Conservation (phyloP, 768 basidiomycete genomes). For the Suillus fuscotomentosus region DNA sequence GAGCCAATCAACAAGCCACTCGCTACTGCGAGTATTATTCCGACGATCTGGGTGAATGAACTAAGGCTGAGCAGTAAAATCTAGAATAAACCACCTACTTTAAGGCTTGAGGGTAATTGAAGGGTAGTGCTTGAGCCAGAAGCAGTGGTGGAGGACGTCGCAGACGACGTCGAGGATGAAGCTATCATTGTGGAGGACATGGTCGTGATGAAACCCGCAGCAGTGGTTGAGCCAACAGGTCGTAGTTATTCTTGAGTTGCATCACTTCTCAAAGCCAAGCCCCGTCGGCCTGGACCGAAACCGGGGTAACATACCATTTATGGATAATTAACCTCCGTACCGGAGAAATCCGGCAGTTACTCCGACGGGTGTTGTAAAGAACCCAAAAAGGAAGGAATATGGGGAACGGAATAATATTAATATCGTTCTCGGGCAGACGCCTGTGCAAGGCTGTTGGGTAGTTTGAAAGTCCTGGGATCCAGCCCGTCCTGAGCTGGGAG, state of each 20-base stretch:
- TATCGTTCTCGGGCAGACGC: slow-evolving; percentile 1
- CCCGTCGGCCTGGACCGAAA: neutral
- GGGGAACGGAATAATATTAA: slow-evolving; percentile 5
- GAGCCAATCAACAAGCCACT: slow-evolving; percentile 90
- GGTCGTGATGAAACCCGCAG: slow-evolving; percentile 2
- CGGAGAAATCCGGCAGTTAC: neutral
- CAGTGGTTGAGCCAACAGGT: slow-evolving; percentile 7
- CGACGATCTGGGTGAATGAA: slow-evolving; percentile 53
- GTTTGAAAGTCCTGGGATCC: slow-evolving; percentile 4
- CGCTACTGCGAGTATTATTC: slow-evolving; percentile 69
- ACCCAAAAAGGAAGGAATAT: slow-evolving; percentile 1
- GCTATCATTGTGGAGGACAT: slow-evolving; percentile 32
- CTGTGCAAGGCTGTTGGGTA: slow-evolving; percentile 4
- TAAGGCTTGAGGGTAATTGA: slow-evolving; percentile 45
- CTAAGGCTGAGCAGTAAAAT: neutral
- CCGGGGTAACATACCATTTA: slow-evolving; percentile 10
- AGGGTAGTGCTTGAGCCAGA: slow-evolving; percentile 34
- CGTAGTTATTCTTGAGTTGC: slow-evolving; percentile 12
- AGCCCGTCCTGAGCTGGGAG: neutral
- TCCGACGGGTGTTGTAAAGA: slow-evolving; percentile 3
- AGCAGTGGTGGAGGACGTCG: slow-evolving; percentile 39
- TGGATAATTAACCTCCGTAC: slow-evolving; percentile 7
- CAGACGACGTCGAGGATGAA: slow-evolving; percentile 14
- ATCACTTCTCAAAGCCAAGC: neutral
- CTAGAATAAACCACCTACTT: slow-evolving; percentile 33